Evolutionary conservation across 345 rosid genomes (phyloP).

Genomic region (Eucalyptus pumila): DNA sequence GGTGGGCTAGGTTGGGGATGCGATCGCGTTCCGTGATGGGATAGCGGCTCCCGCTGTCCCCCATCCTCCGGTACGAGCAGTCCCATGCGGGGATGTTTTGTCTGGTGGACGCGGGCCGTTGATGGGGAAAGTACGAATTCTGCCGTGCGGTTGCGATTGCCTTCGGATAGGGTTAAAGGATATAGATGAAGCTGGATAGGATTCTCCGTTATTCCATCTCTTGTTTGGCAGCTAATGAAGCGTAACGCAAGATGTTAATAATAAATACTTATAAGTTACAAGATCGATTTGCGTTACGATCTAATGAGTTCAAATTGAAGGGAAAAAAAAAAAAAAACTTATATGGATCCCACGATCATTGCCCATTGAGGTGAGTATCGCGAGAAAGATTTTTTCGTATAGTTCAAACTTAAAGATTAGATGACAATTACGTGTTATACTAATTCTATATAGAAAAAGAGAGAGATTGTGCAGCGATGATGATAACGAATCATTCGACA

Average conservation of each 20-base stretch:
- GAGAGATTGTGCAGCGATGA: not conserved
- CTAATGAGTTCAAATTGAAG: not conserved
- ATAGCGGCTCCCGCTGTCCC: not conserved
- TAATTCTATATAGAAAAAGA: not conserved
- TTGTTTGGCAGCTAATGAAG: not conserved
- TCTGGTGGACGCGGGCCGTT: not conserved
- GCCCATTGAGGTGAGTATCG: not conserved
- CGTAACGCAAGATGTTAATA: not conserved
- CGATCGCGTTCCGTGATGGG: not conserved
- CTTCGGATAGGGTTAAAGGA: not conserved
- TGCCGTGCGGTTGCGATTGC: not conserved
- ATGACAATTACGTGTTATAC: fast-evolving
- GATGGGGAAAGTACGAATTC: not conserved
- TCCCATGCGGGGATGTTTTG: not conserved
- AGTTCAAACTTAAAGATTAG: fast-evolving
- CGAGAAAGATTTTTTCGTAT: not conserved
- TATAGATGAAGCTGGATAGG: not conserved
- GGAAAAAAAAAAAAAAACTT: not conserved
- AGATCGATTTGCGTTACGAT: not conserved
- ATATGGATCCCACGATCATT: not conserved
- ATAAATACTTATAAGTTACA: not conserved
- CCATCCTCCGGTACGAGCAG: not conserved
- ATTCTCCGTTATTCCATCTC: not conserved
- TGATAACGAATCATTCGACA: not conserved
- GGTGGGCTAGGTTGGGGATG: not conserved